These are phyloP conservation scores for Papilionanthe hybrid DNA, from an alignment of 116 monocot species.

Conservation along the genomic window DNA sequence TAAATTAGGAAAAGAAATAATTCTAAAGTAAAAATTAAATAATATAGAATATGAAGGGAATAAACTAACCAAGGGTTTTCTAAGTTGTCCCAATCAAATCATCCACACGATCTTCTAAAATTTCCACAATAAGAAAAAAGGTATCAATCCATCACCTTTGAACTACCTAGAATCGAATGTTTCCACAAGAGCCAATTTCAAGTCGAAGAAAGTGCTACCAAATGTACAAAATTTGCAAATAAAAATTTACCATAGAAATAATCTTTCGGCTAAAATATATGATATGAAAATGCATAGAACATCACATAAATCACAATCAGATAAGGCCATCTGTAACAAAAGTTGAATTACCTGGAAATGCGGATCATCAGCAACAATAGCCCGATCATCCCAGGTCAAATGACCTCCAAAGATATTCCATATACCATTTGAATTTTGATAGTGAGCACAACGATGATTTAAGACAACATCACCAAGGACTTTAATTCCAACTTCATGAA, in stretches of 20 bases:
- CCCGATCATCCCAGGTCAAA: slow-evolving; percentile 88
- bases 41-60: no score
- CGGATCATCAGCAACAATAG: slow-evolving; percentile 94
- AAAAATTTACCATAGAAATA: background rate
- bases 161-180: background rate
- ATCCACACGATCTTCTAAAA: no score
- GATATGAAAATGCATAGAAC: background rate
- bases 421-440: slow-evolving; percentile 62
- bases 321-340: background rate
- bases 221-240: background rate
- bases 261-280: background rate
- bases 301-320: background rate
- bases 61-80: no score
- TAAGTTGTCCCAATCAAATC: no score
- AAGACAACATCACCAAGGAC: slow-evolving; percentile 89
- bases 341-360: slow-evolving; percentile 74
- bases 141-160: background rate
- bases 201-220: background rate
- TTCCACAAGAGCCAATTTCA: background rate
- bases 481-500: slow-evolving; percentile 76
- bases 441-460: slow-evolving; percentile 92
- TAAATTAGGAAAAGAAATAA: no score
- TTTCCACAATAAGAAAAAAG: no score
- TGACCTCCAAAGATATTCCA: slow-evolving; percentile 96
- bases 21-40: no score